These are phyloP conservation scores for Lepraria neglecta DNA, from an alignment of 495 filamentous ascomycete species.

Conservation along the genomic window DNA sequence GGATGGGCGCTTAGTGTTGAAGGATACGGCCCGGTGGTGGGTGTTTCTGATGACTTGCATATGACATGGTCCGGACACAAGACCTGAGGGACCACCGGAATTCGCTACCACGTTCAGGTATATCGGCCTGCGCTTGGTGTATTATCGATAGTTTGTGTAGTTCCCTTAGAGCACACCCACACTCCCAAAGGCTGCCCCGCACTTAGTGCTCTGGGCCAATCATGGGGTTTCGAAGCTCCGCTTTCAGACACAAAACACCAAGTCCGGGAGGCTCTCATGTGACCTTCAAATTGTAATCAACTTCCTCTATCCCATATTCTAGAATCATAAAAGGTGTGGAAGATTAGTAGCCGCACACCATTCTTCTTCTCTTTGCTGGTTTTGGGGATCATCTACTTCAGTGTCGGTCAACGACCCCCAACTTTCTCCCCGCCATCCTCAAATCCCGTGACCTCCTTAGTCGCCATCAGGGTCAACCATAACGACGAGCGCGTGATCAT, in stretches of 20 bases:
- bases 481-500: conserved; percentile 19
- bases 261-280: conserved; percentile 12
- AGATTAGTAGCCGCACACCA: not conserved
- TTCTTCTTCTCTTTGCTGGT: not conserved
- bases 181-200: conserved; percentile 6
- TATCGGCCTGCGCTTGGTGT: conserved; percentile 13
- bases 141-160: conserved; percentile 7
- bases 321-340: not conserved
- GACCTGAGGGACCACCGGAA: not conserved
- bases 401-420: not conserved
- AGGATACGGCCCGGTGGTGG: conserved; percentile 5
- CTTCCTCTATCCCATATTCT: not conserved
- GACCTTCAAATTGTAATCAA: conserved; percentile 11
- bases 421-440: conserved; percentile 2
- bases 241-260: conserved; percentile 14
- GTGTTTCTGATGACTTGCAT: conserved; percentile 12
- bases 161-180: conserved; percentile 11
- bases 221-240: not conserved
- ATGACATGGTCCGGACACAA: not conserved
- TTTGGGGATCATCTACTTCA: not conserved
- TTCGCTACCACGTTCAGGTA: not conserved
- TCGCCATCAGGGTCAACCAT: conserved; percentile 12
- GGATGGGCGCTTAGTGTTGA: not conserved
- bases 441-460: conserved; percentile 19
- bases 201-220: conserved; percentile 5